Conservation (phyloP, 2,329 filamentous ascomycete species). For the Fusarium tjaetaba region DNA sequence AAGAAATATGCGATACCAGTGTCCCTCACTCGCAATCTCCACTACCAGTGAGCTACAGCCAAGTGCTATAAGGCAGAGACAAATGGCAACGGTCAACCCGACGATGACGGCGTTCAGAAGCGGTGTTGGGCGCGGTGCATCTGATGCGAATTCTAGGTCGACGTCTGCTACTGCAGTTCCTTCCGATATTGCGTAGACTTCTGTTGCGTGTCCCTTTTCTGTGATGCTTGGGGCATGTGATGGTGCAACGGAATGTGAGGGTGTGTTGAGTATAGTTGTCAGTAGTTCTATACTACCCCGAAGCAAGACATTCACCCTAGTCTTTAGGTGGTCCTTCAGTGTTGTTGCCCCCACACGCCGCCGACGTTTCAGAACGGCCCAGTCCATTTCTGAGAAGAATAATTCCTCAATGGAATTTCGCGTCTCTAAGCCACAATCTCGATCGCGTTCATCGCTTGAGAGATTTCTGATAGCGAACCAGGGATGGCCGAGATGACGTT, state of each 20-base stretch:
- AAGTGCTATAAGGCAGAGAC: not conserved
- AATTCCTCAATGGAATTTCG: not conserved
- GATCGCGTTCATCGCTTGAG: not conserved
- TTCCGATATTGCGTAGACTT: not conserved
- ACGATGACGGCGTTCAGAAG: not conserved
- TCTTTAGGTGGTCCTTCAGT: not conserved
- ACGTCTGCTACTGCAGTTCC: not conserved
- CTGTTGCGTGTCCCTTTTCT: not conserved
- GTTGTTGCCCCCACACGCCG: not conserved
- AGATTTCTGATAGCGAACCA: not conserved
- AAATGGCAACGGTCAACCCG: not conserved
- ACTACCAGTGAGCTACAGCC: not conserved
- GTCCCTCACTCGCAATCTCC: not conserved
- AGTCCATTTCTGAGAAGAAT: not conserved
- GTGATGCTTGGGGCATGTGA: fast-evolving
- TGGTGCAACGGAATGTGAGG: not conserved
- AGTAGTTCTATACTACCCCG: not conserved
- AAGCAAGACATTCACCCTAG: not conserved
- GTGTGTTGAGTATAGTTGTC: not conserved
- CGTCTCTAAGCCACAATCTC: not conserved
- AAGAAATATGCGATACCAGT: not conserved
- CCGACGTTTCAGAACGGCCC: not conserved
- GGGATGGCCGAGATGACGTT: not conserved
- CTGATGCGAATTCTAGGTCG: not conserved
- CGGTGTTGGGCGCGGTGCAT: not conserved